Evolutionary conservation across 306 rosid species (phyloP).

Genomic region (Rubus idaeus): DNA sequence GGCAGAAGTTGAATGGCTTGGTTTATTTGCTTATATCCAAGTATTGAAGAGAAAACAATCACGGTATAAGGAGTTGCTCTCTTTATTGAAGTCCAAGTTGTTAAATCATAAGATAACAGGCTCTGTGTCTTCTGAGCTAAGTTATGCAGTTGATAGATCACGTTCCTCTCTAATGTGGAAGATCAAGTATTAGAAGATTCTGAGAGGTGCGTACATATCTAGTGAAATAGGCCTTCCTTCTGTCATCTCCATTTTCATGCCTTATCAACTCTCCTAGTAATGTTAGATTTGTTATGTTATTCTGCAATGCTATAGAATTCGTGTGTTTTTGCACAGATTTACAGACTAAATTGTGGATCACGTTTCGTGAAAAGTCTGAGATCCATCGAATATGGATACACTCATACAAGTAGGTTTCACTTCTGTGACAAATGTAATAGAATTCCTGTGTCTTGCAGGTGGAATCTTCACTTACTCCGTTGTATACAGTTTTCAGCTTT

Average conservation of each 20-base stretch:
- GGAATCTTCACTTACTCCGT: neutral
- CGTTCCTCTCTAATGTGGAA: conserved; percentile 73
- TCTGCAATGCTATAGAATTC: neutral
- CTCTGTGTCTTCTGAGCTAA: conserved; percentile 43
- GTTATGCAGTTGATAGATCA: conserved; percentile 58
- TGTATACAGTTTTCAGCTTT: no score
- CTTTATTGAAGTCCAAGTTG: conserved; percentile 46
- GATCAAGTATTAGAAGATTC: conserved; percentile 59
- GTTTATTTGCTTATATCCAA: conserved; percentile 67
- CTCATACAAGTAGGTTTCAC: conserved; percentile 3
- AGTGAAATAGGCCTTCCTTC: neutral
- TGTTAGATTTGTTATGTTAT: neutral
- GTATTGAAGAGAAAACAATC: conserved; percentile 70
- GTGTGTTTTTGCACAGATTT: neutral
- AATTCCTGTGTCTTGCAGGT: neutral
- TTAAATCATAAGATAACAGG: conserved; percentile 36
- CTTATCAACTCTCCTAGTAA: neutral
- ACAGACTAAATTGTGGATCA: neutral
- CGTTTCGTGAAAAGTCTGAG: neutral
- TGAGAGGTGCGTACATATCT: conserved; percentile 24
- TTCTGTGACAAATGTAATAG: neutral
- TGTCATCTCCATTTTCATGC: neutral
- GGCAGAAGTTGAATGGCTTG: conserved; percentile 85
- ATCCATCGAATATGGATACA: neutral
- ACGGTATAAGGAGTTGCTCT: conserved; percentile 52